Evolutionary conservation across 83 land plant species (phyloP), one percentile per base, ranked within the genome.

Genomic region (Larix sibirica): DNA sequence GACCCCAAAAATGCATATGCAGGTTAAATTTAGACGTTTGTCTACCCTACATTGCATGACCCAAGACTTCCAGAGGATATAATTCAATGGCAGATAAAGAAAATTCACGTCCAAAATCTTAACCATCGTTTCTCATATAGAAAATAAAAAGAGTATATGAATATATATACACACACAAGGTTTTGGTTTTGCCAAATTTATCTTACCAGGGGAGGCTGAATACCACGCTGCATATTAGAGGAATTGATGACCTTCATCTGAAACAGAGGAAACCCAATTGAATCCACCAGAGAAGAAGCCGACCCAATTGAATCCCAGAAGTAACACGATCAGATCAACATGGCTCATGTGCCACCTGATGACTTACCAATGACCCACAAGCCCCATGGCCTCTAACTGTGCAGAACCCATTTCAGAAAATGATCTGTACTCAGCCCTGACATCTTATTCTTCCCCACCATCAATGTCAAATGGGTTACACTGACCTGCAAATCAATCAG

Each of bases 191-290:
- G 62, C 50, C 56, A 3, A 50, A 26, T 56, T 77, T 9, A 24
- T n/a, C 79, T 77, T 77, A 77, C 79, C 79, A 77, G 36, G 14
- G 79, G 79, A 58, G 79, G 79, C 62, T 77, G 79, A 58, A 77
- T 77, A 62, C 79, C 79, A 77, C 79, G 79, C 28, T 77, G 79
- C 79, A 77, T 77, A 56, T 56, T 77, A 58, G 79, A 64, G 67
- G 67, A 16, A 47, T 77, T 59, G 26, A 54, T 17, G 58, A 58
- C 62, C 79, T 54, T 77, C 79, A 77, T 77, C 62, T 77, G 79
- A 77, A 64, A 13, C 26, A 26, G 56, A 26, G 23, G 50, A 77
- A 77, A 54, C 79, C 79, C 17, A 28, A 28, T 58, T 58, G 79
- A 58, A 58, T 24, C 50, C 79, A 77, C 26, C 21, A 12, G 18